Evolutionary conservation across 2,329 filamentous ascomycete genomes (phyloP).

Genomic region (Colletotrichum orchidophilum): DNA sequence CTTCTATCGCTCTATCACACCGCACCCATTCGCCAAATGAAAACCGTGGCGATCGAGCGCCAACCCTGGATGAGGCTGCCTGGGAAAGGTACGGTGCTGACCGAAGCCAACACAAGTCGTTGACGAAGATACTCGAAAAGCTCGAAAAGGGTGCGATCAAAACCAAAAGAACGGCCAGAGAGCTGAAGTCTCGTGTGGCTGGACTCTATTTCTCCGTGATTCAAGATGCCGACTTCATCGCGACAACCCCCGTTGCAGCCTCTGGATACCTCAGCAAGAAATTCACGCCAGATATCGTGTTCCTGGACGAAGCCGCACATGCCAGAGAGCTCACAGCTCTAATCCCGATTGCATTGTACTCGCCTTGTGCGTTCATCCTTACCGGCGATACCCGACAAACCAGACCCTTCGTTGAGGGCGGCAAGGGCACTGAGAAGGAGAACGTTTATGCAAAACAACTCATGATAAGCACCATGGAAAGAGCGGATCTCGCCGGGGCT

Average conservation of each 20-base stretch:
- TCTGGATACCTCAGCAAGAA: slow-evolving; percentile 49
- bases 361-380: slow-evolving; percentile 54
- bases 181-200: slow-evolving; percentile 43
- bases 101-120: slow-evolving; percentile 42
- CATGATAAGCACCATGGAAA: slow-evolving; percentile 49
- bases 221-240: slow-evolving; percentile 52
- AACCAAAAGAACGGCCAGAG: slow-evolving; percentile 12
- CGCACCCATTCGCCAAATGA: neutral
- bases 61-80: slow-evolving; percentile 53
- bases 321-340: slow-evolving; percentile 56
- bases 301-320: slow-evolving; percentile 76
- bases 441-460: slow-evolving; percentile 27
- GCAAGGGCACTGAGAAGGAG: neutral
- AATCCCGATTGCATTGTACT: slow-evolving; percentile 54
- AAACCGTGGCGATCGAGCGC: slow-evolving; percentile 30
- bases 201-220: slow-evolving; percentile 51
- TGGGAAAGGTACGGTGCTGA: slow-evolving; percentile 51
- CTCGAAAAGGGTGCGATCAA: slow-evolving; percentile 37
- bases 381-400: slow-evolving; percentile 57
- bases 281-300: slow-evolving; percentile 84
- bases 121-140: slow-evolving; percentile 48
- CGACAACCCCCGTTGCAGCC: slow-evolving; percentile 56
- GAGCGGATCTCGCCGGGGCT: slow-evolving; percentile 45
- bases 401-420: slow-evolving; percentile 50
- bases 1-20: neutral